Evolutionary conservation across 768 basidiomycete species (phyloP).

Genomic region (Termitomyces sp.): DNA sequence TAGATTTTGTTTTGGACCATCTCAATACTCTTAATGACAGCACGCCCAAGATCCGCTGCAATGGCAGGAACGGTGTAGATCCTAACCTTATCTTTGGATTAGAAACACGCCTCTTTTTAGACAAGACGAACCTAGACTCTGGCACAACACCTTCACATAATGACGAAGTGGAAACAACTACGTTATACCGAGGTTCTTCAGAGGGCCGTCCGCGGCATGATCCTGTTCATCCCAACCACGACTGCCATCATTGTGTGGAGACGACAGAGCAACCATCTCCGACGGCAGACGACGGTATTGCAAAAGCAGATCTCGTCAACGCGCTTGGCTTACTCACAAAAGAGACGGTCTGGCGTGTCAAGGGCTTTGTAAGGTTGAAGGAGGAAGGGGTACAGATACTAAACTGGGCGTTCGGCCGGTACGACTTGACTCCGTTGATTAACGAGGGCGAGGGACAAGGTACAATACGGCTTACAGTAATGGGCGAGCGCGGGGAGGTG

Average conservation of each 20-base stretch:
- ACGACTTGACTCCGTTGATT: conserved; percentile 47
- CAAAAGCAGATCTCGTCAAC: conserved; percentile 33
- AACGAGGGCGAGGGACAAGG: conserved; percentile 27
- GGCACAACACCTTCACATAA: conserved; percentile 42
- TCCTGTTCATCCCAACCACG: neutral
- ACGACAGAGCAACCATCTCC: neutral
- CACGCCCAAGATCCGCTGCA: conserved; percentile 80
- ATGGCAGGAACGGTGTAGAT: conserved; percentile 62
- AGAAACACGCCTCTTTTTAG: conserved; percentile 72
- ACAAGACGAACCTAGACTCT: conserved; percentile 18
- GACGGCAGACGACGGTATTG: conserved; percentile 23
- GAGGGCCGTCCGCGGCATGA: conserved; percentile 8
- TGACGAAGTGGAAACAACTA: conserved; percentile 84
- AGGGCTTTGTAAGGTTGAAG: conserved; percentile 72
- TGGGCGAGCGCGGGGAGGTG: conserved; percentile 89
- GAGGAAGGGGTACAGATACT: conserved; percentile 49
- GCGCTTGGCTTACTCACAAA: conserved; percentile 57
- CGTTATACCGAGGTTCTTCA: conserved; percentile 46
- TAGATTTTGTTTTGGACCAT: conserved; percentile 85
- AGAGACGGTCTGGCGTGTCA: conserved; percentile 77
- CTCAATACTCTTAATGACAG: conserved; percentile 85
- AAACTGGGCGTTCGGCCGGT: conserved; percentile 94
- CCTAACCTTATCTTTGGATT: conserved; percentile 86
- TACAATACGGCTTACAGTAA: conserved; percentile 70
- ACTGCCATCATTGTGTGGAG: conserved; percentile 8